These are phyloP conservation scores for Carex scoparia DNA, from an alignment of 176 grass and related monocot genomes.

Conservation along the genomic window DNA sequence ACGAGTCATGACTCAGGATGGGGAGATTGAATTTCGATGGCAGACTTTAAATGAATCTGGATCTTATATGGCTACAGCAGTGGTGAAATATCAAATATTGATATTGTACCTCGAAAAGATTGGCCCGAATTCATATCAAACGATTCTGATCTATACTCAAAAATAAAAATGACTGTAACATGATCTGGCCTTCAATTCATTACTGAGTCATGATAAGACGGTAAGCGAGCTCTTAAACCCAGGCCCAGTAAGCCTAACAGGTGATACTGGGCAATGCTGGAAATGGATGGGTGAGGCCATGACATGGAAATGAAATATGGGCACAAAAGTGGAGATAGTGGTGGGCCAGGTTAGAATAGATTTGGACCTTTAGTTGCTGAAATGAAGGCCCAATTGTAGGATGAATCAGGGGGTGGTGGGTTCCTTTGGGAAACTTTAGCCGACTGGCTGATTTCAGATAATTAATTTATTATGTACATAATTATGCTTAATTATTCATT, in stretches of 20 bases:
- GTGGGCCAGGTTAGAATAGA: neutral
- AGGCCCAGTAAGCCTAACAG: neutral
- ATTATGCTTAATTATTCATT: too few relatives aligned
- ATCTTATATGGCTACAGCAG: too few relatives aligned
- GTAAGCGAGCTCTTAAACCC: neutral
- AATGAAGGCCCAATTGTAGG: neutral
- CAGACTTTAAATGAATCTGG: too few relatives aligned
- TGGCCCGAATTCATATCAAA: too few relatives aligned
- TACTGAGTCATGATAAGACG: neutral
- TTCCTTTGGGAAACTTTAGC: neutral
- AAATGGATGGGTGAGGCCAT: neutral
- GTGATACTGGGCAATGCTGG: neutral
- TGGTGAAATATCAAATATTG: too few relatives aligned
- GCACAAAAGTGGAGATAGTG: neutral
- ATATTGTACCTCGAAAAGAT: too few relatives aligned
- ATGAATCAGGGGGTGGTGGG: neutral
- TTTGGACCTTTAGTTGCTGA: neutral
- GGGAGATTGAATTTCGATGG: too few relatives aligned
- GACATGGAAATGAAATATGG: neutral
- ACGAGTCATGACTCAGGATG: too few relatives aligned
- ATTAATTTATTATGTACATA: neutral
- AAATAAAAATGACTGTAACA: too few relatives aligned
- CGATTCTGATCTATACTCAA: too few relatives aligned
- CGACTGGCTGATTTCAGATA: constrained; percentile 12
- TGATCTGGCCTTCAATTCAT: too few relatives aligned